Conservation (phyloP, 2,329 filamentous ascomycete genomes). For the Cercospora beticola region DNA sequence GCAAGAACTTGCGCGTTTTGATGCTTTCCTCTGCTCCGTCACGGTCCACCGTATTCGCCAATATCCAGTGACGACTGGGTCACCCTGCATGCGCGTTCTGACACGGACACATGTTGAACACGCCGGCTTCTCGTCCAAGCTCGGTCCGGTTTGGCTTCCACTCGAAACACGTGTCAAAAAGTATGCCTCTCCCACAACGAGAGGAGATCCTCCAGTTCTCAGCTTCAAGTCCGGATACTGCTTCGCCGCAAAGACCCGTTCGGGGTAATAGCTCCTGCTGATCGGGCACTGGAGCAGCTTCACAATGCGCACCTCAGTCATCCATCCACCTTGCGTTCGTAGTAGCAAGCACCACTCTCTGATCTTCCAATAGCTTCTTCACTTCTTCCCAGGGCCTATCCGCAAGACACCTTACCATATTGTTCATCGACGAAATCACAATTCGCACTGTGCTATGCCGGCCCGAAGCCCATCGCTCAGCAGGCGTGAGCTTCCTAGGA, state of each 20-base stretch:
- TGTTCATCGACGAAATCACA: not conserved
- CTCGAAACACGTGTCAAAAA: not conserved
- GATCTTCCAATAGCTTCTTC: not conserved
- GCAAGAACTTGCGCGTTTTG: not conserved
- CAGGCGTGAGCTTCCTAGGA: not conserved
- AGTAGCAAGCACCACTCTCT: slow-evolving; percentile 6
- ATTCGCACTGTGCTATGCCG: slow-evolving; percentile 2
- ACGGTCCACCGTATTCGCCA: not conserved
- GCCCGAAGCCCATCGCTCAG: not conserved
- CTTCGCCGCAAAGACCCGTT: not conserved
- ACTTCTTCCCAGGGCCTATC: slow-evolving; percentile 3
- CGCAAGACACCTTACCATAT: not conserved
- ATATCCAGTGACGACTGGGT: not conserved
- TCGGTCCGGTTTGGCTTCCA: not conserved
- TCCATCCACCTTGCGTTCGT: slow-evolving; percentile 5
- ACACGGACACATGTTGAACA: not conserved
- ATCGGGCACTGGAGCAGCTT: not conserved
- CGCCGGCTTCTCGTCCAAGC: not conserved
- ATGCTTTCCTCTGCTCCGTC: not conserved
- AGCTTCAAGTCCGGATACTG: not conserved
- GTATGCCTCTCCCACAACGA: not conserved
- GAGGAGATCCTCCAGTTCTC: not conserved
- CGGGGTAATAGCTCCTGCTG: not conserved
- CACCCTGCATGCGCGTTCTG: not conserved
- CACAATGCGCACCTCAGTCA: not conserved